These are phyloP conservation scores for Gastroboletus turbinatus DNA, from an alignment of 1,284 basidiomycete species.

Conservation along the genomic window DNA sequence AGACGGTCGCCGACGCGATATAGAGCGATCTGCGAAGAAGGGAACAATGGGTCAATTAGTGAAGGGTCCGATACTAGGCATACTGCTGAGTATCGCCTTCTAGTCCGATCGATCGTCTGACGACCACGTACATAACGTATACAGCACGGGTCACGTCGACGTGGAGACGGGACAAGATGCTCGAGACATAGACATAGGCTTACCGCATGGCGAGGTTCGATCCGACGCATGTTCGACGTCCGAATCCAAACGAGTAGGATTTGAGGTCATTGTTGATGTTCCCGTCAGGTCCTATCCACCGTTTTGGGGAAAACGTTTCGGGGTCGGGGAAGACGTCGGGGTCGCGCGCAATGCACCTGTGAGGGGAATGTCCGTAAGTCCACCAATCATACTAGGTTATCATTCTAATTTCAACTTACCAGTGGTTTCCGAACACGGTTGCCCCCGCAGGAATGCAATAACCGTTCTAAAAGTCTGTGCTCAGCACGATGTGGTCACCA, in stretches of 20 bases:
- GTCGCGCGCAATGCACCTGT: constrained; percentile 53
- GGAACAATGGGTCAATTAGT: neutral
- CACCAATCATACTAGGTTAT: neutral
- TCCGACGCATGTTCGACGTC: constrained; percentile 60
- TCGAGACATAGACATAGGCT: neutral
- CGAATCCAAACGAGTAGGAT: constrained; percentile 60
- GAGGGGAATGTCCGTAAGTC: neutral
- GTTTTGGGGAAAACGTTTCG: constrained; percentile 54
- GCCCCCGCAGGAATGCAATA: constrained; percentile 61
- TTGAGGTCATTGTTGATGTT: constrained; percentile 49
- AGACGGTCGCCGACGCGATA: constrained; percentile 54
- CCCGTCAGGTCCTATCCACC: constrained; percentile 56
- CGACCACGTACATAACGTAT: too few species aligned
- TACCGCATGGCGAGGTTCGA: constrained; percentile 50
- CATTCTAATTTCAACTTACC: constrained; percentile 35
- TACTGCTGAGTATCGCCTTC: too few species aligned
- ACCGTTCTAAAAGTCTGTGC: constrained; percentile 37
- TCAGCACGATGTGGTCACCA: neutral
- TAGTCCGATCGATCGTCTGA: neutral
- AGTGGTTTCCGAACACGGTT: constrained; percentile 57
- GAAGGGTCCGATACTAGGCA: neutral
- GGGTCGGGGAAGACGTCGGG: constrained; percentile 59
- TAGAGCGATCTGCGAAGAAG: constrained; percentile 48
- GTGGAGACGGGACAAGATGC: neutral
- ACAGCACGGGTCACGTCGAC: neutral